Percentiles rank a stretch among this genome's conserved stretches.
phyloP scores from a whole-genome alignment of 2,329 filamentous ascomycete species.

The Teratosphaeria zuluensis region DNA sequence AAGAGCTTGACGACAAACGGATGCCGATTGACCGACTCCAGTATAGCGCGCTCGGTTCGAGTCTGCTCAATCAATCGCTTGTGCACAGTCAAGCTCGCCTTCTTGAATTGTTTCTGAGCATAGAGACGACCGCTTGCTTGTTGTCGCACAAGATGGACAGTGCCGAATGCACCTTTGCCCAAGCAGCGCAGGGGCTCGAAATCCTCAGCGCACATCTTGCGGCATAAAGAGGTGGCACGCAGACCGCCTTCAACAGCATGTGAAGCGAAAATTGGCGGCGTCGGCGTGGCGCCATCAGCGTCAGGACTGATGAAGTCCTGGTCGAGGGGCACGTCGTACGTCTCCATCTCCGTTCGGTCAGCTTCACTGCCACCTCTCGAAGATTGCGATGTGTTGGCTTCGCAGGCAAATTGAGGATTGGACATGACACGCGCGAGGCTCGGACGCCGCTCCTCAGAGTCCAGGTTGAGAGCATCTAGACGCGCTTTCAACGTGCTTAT shows the following conservation, averaged over 20 bases:
- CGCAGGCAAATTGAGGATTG: slow-evolving; percentile 31
- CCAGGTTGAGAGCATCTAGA: slow-evolving; percentile 66
- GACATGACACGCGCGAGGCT: slow-evolving; percentile 32
- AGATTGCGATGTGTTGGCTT: slow-evolving; percentile 44
- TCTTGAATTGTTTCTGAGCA: slow-evolving; percentile 97
- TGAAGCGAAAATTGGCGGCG: slow-evolving; percentile 24
- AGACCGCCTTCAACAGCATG: slow-evolving; percentile 45
- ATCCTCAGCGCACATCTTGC: slow-evolving; percentile 86
- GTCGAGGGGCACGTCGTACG: slow-evolving; percentile 77
- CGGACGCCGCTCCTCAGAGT: slow-evolving; percentile 45
- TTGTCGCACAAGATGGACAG: slow-evolving; percentile 88
- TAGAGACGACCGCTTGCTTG: slow-evolving; percentile 77
- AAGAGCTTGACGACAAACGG: slow-evolving; percentile 97
- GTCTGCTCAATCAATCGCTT: slow-evolving; percentile 96
- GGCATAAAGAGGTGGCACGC: slow-evolving; percentile 41
- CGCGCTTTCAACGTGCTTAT: slow-evolving; percentile 76
- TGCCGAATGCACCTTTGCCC: slow-evolving; percentile 93
- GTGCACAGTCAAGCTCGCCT: slow-evolving; percentile 88
- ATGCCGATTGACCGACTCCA: slow-evolving; percentile 92
- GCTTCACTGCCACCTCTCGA: slow-evolving; percentile 49
- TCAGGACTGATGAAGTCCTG: slow-evolving; percentile 70
- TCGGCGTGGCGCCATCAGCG: slow-evolving; percentile 21
- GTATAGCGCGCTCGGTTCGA: slow-evolving; percentile 87
- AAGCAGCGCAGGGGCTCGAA: slow-evolving; percentile 87
- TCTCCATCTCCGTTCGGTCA: slow-evolving; percentile 63